Evolutionary conservation across 1,139 yeast genomes (phyloP), one percentile per base, ranked within the genome.

Genomic region (Hanseniaspora gamundiae): DNA sequence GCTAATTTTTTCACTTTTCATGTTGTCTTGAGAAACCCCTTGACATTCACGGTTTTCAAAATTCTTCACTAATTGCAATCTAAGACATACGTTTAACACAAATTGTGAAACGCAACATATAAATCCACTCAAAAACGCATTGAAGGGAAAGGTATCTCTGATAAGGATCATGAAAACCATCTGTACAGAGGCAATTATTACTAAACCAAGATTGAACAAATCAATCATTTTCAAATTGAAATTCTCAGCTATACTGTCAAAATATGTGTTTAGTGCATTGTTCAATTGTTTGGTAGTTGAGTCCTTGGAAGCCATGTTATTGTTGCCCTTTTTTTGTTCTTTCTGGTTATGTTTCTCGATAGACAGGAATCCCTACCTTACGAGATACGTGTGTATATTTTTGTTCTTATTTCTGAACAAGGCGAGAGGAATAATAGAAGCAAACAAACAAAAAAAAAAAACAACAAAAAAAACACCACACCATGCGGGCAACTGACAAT

Each of bases 71-170:
- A 72, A 69, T 60, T 88, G 96, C 57, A 88, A 71, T 55, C 98
- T 72, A 57, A 91, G 71, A 50, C 81, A 73, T 42, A 81, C 82
- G 14, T 94, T 75, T 51, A 91, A 73, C 31, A 91, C 97, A 60
- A 93, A 91, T 63, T 93, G 98, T 14, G 95, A 97, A 46, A 91
- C 96, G 48, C 97, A 85, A 35, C 87, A 70, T 47, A 83, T 76
- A 59, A 91, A 91, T 1, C 98, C 98, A 24, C 95, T 93, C 48
- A 91, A 71, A 59, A 91, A 91, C 28, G 96, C 97, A 65, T 91
- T 91, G 73, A 93, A 91, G 19, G 99, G 99, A 71, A 81, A 93
- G 55, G 78, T 85, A 27, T 59, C 62, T 42, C 97, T 95, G 44
- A 87, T 76, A 14, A 87, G 51, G 35, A 81, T 52, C 49, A 84